Evolutionary conservation across 352 stramenopile genomes (phyloP).

Genomic region (Phytophthora lateralis): DNA sequence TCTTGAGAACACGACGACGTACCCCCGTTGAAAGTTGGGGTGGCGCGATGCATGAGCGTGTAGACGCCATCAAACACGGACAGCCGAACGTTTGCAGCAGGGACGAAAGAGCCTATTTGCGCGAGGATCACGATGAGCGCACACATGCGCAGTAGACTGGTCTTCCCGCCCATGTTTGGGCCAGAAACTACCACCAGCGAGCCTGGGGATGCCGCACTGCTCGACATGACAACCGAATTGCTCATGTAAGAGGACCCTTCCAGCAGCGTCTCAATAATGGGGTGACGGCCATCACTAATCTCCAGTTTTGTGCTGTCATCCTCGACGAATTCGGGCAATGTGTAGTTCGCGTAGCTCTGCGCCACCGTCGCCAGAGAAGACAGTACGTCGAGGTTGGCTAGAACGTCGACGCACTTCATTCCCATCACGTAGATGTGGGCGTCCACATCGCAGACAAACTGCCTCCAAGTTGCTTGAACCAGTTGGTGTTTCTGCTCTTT

Average conservation of each 20-base stretch:
- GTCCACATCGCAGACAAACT: constrained; percentile 45
- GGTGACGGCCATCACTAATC: constrained; percentile 62
- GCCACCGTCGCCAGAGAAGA: constrained; percentile 62
- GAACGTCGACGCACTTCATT: constrained; percentile 47
- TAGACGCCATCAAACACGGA: constrained; percentile 70
- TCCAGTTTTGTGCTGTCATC: constrained; percentile 31
- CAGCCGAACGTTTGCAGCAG: constrained; percentile 42
- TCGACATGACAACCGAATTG: constrained; percentile 38
- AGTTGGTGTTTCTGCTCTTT: constrained; percentile 40
- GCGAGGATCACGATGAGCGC: constrained; percentile 69
- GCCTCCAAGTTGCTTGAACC: constrained; percentile 43
- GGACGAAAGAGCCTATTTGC: constrained; percentile 71
- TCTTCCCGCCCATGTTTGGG: constrained; percentile 89
- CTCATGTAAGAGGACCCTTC: constrained; percentile 41
- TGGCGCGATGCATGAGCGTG: constrained; percentile 64
- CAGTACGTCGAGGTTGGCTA: constrained; percentile 67
- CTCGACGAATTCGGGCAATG: constrained; percentile 32
- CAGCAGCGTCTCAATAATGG: constrained; percentile 56
- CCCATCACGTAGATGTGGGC: constrained; percentile 39
- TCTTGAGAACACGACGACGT: constrained; percentile 13
- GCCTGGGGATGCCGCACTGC: constrained; percentile 10
- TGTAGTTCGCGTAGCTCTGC: constrained; percentile 54
- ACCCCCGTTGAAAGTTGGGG: constrained; percentile 5
- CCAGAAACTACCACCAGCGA: constrained; percentile 67
- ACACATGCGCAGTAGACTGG: constrained; percentile 63